These are phyloP conservation scores for Triangularia setosa DNA, from an alignment of 2,329 filamentous ascomycete species.

Conservation along the genomic window DNA sequence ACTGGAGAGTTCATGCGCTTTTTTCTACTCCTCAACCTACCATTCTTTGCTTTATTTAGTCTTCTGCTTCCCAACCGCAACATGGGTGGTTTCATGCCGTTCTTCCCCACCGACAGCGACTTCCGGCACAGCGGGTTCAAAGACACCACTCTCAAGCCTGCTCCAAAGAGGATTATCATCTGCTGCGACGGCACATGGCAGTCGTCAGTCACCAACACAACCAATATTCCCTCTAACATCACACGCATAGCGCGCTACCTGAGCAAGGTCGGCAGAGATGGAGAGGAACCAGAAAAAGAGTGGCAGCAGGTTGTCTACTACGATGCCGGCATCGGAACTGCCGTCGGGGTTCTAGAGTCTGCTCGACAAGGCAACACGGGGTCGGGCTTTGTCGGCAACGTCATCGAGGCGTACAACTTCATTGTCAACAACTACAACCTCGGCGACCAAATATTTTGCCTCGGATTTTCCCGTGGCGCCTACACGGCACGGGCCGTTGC, in stretches of 20 bases:
- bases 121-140: not conserved
- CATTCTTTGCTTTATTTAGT: too few species aligned
- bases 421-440: constrained; percentile 35
- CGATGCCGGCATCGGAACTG: constrained; percentile 34
- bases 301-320: constrained; percentile 35
- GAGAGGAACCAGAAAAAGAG: not conserved
- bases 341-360: constrained; percentile 23
- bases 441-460: constrained; percentile 34
- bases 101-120: not conserved
- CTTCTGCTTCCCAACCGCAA: not conserved
- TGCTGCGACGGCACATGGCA: not conserved
- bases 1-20: not conserved
- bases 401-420: constrained; percentile 37
- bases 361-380: constrained; percentile 28
- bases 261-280: not conserved
- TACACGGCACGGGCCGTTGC: constrained; percentile 37
- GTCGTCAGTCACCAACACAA: not conserved
- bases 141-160: not conserved
- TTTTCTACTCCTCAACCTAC: not conserved
- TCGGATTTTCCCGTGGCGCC: constrained; percentile 36
- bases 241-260: not conserved
- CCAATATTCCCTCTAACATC: not conserved
- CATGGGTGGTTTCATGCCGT: not conserved
- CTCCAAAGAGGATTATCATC: not conserved
- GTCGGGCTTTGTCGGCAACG: constrained; percentile 29